A percentile compares a stretch with the other conserved stretches of the same genome.
These are phyloP conservation scores for Leishmania turanica DNA, from an alignment of 208 protist species.

Conservation along the genomic window DNA sequence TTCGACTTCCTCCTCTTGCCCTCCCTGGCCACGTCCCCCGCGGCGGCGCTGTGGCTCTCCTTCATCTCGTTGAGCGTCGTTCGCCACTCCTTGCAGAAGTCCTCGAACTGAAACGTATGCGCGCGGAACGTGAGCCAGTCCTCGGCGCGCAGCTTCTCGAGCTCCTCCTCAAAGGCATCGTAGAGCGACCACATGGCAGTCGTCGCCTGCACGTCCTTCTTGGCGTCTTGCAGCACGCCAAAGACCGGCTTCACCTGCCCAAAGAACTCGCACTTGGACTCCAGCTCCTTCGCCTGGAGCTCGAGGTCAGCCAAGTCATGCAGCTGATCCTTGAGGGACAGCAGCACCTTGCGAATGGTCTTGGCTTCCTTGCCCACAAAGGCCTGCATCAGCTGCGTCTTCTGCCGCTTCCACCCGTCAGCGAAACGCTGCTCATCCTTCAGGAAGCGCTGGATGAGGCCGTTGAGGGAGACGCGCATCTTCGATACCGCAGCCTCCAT, in stretches of 20 bases:
- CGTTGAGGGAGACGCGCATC: slow-evolving; percentile 86
- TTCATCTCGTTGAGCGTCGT: slow-evolving; percentile 37
- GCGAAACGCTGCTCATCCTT: slow-evolving; percentile 92
- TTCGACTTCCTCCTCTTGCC: neutral
- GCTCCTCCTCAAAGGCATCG: slow-evolving; percentile 78
- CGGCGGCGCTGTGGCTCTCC: neutral
- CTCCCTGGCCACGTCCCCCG: neutral
- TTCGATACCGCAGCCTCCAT: slow-evolving; percentile 89
- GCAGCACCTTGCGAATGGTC: slow-evolving; percentile 53
- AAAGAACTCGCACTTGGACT: slow-evolving; percentile 93
- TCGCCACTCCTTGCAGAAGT: slow-evolving; percentile 93
- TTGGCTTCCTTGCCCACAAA: slow-evolving; percentile 68
- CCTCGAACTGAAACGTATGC: slow-evolving; percentile 93
- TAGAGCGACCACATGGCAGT: slow-evolving; percentile 85
- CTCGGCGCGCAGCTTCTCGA: slow-evolving; percentile 79
- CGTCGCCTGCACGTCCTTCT: slow-evolving; percentile 66
- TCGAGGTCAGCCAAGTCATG: slow-evolving; percentile 85
- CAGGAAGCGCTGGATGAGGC: slow-evolving; percentile 86
- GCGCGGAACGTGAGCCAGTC: slow-evolving; percentile 96
- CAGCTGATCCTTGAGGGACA: slow-evolving; percentile 77
- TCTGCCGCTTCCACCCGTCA: slow-evolving; percentile 90
- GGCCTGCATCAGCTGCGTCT: slow-evolving; percentile 64
- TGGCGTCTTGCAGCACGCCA: slow-evolving; percentile 52
- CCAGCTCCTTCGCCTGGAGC: slow-evolving; percentile 60
- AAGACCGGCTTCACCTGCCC: slow-evolving; percentile 84